Evolutionary conservation across 768 basidiomycete species (phyloP).

Genomic region (Tulasnella sp.): DNA sequence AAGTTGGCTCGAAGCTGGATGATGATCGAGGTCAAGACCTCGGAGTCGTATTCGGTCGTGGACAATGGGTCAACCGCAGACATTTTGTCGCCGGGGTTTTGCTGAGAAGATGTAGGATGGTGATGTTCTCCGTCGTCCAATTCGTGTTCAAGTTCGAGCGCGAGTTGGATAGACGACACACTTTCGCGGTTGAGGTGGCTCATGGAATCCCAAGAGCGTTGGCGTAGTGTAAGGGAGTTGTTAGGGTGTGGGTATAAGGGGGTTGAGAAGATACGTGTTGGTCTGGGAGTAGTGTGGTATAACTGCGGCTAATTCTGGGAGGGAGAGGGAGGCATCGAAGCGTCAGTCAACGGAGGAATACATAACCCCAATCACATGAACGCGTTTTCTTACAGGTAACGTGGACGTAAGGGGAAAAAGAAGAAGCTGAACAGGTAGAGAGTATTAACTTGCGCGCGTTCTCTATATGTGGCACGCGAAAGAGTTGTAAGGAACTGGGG

Average conservation of each 20-base stretch:
- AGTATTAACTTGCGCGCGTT: background rate
- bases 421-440: background rate
- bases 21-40: conserved; percentile 68
- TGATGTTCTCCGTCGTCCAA: conserved; percentile 36
- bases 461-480: background rate
- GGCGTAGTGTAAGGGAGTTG: background rate
- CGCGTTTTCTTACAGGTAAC: background rate
- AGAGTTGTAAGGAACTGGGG: background rate
- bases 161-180: conserved; percentile 51
- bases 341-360: background rate
- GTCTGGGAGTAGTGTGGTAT: background rate
- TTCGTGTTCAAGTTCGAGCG: conserved; percentile 70
- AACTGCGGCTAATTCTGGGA: background rate
- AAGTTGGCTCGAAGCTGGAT: conserved; percentile 62
- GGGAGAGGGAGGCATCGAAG: background rate
- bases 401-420: background rate
- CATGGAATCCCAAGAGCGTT: background rate
- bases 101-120: conserved; percentile 33
- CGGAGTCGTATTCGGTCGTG: conserved; percentile 46
- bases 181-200: conserved; percentile 15
- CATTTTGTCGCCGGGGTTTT: conserved; percentile 28
- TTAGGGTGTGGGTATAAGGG: background rate
- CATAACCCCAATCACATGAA: background rate
- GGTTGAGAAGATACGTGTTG: background rate
- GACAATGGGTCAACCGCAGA: conserved; percentile 31